Evolutionary conservation across 2,329 filamentous ascomycete genomes (phyloP).

Genomic region (Pseudogymnoascus sp.): DNA sequence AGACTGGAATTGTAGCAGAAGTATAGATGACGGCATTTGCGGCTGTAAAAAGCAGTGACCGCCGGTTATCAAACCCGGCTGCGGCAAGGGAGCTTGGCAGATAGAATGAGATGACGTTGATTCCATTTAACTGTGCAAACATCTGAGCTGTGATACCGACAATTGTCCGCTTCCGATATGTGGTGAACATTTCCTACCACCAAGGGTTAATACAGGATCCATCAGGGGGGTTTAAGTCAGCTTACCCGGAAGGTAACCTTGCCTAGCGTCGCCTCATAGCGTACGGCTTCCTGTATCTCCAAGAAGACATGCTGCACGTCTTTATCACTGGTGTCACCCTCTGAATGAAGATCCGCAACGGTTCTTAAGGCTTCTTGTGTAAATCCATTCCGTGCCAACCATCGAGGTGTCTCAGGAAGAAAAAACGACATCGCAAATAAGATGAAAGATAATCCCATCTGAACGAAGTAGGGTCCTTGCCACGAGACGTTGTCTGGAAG

Average conservation of each 20-base stretch:
- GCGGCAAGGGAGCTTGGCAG: conserved; percentile 30
- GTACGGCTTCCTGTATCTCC: conserved; percentile 32
- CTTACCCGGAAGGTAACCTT: conserved; percentile 28
- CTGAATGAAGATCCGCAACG: conserved; percentile 32
- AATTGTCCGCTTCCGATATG: conserved; percentile 34
- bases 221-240: not conserved
- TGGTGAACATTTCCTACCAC: conserved; percentile 33
- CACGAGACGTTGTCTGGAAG: conserved; percentile 28
- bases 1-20: conserved; percentile 31
- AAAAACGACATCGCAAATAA: conserved; percentile 30
- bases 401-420: conserved; percentile 32
- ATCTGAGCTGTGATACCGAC: conserved; percentile 34
- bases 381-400: conserved; percentile 34
- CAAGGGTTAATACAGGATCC: not conserved
- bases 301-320: conserved; percentile 30
- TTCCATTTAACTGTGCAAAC: conserved; percentile 34
- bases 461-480: conserved; percentile 27
- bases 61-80: conserved; percentile 30
- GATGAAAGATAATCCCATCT: conserved; percentile 28
- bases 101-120: conserved; percentile 36
- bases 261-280: conserved; percentile 29
- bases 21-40: conserved; percentile 33
- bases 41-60: conserved; percentile 32
- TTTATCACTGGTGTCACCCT: conserved; percentile 28
- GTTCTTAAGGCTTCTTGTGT: conserved; percentile 32